These are phyloP conservation scores for Citrus cavaleriei DNA, from an alignment of 345 rosid genomes.

Conservation along the genomic window DNA sequence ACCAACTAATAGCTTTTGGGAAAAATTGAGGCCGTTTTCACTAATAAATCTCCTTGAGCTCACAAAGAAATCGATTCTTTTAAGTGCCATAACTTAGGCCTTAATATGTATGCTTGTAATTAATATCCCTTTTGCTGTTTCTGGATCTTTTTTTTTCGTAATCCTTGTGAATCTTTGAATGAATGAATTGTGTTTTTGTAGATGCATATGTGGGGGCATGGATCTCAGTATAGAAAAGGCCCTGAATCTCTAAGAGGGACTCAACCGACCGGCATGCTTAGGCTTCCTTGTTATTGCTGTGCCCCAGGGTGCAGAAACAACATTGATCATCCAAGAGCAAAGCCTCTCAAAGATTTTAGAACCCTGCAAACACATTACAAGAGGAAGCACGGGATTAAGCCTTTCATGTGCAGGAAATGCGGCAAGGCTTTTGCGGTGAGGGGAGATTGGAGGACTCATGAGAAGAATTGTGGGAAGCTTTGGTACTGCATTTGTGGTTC, in stretches of 20 bases:
- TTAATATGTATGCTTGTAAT: background rate
- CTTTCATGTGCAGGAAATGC: constrained; percentile 74
- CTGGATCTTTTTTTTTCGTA: background rate
- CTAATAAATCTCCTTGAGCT: background rate
- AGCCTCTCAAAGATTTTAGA: constrained; percentile 66
- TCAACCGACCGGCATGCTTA: constrained; percentile 65
- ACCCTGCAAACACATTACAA: constrained; percentile 77
- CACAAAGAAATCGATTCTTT: background rate
- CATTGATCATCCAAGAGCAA: constrained; percentile 67
- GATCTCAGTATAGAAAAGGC: constrained; percentile 57
- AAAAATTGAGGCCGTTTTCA: background rate
- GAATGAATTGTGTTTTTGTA: constrained; percentile 5
- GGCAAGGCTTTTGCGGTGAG: constrained; percentile 64
- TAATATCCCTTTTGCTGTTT: constrained; percentile 4
- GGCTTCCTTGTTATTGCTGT: constrained; percentile 72
- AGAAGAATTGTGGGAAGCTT: constrained; percentile 67
- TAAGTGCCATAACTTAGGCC: background rate
- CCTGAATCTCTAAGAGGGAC: constrained; percentile 69
- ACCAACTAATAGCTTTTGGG: background rate
- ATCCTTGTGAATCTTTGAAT: background rate
- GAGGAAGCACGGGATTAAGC: constrained; percentile 68
- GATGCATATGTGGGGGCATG: constrained; percentile 77
- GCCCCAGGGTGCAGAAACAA: constrained; percentile 66
- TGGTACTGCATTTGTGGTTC: constrained; percentile 65
- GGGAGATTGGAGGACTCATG: constrained; percentile 78